A percentile compares a stretch with the other conserved stretches of the same genome.
Conservation (phyloP, 495 filamentous ascomycete genomes). For the Penicillium pulvis region DNA sequence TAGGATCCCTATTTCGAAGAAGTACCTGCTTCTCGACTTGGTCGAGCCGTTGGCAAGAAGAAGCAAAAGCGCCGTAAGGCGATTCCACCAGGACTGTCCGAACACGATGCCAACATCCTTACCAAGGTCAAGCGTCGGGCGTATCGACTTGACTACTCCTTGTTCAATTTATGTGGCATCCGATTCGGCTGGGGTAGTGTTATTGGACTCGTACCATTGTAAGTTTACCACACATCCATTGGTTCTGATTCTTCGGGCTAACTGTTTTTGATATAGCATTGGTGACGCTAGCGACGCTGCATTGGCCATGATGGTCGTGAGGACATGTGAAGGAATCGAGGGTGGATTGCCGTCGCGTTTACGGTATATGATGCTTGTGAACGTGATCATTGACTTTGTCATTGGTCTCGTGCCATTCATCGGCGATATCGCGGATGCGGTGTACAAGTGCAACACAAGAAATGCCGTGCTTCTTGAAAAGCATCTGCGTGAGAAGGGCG, state of each 20-base stretch:
- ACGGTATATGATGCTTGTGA: slow-evolving; percentile 68
- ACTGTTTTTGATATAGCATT: slow-evolving; percentile 44
- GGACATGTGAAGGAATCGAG: slow-evolving; percentile 65
- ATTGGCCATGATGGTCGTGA: slow-evolving; percentile 65
- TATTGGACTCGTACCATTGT: slow-evolving; percentile 79
- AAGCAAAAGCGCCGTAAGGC: slow-evolving; percentile 70
- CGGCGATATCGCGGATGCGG: slow-evolving; percentile 78
- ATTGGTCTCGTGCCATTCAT: slow-evolving; percentile 84
- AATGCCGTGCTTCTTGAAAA: slow-evolving; percentile 77
- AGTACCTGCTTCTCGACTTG: slow-evolving; percentile 68
- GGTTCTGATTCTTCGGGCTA: slow-evolving; percentile 7
- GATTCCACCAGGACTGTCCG: slow-evolving; percentile 69
- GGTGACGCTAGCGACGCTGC: slow-evolving; percentile 73
- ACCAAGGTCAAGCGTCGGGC: slow-evolving; percentile 78
- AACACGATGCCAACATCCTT: slow-evolving; percentile 77
- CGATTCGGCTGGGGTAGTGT: slow-evolving; percentile 81
- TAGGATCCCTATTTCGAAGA: slow-evolving; percentile 76
- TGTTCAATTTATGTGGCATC: slow-evolving; percentile 74
- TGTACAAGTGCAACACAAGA: slow-evolving; percentile 70
- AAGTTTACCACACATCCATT: slow-evolving; percentile 36
- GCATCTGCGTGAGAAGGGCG: slow-evolving; percentile 57
- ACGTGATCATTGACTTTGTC: slow-evolving; percentile 75
- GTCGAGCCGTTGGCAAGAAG: slow-evolving; percentile 58
- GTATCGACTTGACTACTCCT: slow-evolving; percentile 76
- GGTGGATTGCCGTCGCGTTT: slow-evolving; percentile 64